phyloP scores from a whole-genome alignment of 345 rosid genomes.

The Bretschneidera sinensis region DNA sequence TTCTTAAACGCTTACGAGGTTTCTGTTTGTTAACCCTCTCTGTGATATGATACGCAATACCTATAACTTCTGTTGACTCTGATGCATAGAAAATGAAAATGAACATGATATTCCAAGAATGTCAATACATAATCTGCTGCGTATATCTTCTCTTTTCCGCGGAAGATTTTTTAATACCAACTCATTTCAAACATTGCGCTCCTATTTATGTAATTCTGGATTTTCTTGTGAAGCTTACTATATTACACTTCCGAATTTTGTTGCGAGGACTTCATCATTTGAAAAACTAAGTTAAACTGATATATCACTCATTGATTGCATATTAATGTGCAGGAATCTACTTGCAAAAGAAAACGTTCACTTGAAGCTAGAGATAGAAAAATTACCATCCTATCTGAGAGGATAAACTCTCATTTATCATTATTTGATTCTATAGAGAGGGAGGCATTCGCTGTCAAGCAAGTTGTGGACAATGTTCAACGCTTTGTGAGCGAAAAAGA shows the following conservation, averaged over 20 bases:
- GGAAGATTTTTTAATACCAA: not conserved
- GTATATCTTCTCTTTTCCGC: not conserved
- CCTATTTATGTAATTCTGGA: too few relatives aligned
- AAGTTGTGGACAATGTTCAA: conserved; percentile 50
- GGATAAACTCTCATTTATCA: conserved; percentile 57
- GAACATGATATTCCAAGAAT: not conserved
- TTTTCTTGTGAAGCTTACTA: not conserved
- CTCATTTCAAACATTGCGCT: too few relatives aligned
- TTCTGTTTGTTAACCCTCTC: conserved; percentile 7
- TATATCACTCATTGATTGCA: not conserved
- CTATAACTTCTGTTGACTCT: too few relatives aligned
- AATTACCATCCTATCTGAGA: conserved; percentile 38
- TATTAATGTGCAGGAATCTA: conserved; percentile 54
- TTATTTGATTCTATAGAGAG: conserved; percentile 76
- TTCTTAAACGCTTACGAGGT: conserved; percentile 67
- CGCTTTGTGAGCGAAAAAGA: conserved; percentile 57
- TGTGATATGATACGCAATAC: not conserved
- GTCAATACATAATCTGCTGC: not conserved
- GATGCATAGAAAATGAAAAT: not conserved
- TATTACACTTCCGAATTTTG: not conserved
- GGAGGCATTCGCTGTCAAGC: conserved; percentile 60
- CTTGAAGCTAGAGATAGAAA: conserved; percentile 56
- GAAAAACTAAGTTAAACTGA: not conserved
- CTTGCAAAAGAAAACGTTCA: conserved; percentile 59
- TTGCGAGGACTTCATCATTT: not conserved